Evolutionary conservation across 2,329 filamentous ascomycete genomes (phyloP), one percentile per base, ranked within the genome.

Genomic region (Arthrobotrys entomopaga): DNA sequence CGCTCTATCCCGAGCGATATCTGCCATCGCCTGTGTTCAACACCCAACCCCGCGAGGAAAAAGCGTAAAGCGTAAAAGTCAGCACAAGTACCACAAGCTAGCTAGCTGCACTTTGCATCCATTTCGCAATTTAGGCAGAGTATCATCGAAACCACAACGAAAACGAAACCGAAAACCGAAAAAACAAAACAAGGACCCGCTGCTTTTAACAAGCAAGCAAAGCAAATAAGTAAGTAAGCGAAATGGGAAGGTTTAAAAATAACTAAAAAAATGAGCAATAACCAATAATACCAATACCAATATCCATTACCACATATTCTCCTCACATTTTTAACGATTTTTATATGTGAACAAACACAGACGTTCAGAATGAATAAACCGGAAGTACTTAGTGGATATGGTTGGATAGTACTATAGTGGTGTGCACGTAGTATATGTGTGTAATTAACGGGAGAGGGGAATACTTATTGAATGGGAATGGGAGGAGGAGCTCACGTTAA

Each of bases 1-100:
- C 60, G 77, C 78, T 59, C 78, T 76, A 64, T 79, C 78, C 56
- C 64, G 73, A 56, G 78, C 78, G 74, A 79, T 79, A 76, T 78
- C 78, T 63, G 77, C 77, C 78, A 79, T 78, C 48, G 78, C 78
- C 78, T 79, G 46, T 58, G 52, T 76, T 70, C 65, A 71, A 74
- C 70, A 74, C 70, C 65, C 70, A 63, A 49, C 49, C 40, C n/a
- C n/a, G n/a, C n/a, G n/a, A n/a, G n/a, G n/a, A n/a, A n/a, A n/a
- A n/a, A n/a, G n/a, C n/a, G n/a, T n/a, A n/a, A n/a, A n/a, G 29
- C 7, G 29, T 34, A 10, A 57, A 57, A 15, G 60, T 72, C 54
- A 34, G 29, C 29, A 5, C 29, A 34, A 34, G 10, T 34, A 34
- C 29, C 10, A 10, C 29, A 7, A 34, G 29, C 29, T 54, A 7